Percentiles rank a stretch among this genome's conserved stretches.
phyloP scores from a whole-genome alignment of 768 basidiomycete species.

The Phlebiopsis gigantea region DNA sequence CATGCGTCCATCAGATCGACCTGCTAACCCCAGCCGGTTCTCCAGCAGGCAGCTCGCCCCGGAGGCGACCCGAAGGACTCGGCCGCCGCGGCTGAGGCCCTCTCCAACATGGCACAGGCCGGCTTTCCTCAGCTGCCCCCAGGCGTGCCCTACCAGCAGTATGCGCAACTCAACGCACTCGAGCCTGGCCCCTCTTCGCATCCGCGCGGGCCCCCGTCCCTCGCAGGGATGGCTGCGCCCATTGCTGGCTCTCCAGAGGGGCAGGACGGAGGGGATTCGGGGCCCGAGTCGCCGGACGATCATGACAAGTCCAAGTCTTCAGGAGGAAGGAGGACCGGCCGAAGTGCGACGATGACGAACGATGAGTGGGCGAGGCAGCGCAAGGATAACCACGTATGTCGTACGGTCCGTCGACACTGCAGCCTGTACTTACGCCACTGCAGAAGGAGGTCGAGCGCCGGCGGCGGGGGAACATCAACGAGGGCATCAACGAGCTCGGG shows the following conservation, averaged over 20 bases:
- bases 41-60: conserved; percentile 23
- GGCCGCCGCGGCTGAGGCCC: conserved; percentile 51
- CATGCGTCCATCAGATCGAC: background rate
- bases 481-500: conserved; percentile 90
- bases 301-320: conserved; percentile 11
- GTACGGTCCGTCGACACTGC: background rate
- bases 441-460: conserved; percentile 99
- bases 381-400: conserved; percentile 42
- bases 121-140: conserved; percentile 23
- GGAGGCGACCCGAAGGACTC: conserved; percentile 49
- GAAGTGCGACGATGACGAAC: conserved; percentile 27
- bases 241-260: background rate
- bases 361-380: conserved; percentile 37
- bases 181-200: conserved; percentile 28
- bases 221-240: conserved; percentile 8
- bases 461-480: conserved; percentile 92
- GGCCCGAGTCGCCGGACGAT: background rate
- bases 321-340: conserved; percentile 19
- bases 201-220: conserved; percentile 25
- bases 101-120: conserved; percentile 48
- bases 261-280: background rate
- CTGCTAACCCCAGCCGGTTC: background rate
- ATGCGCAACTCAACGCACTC: conserved; percentile 11
- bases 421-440: background rate
- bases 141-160: conserved; percentile 14